Percentiles rank a stretch among this genome's conserved stretches.
These are phyloP conservation scores for Penicillium sp. DNA, from an alignment of 2,329 filamentous ascomycete genomes.

Conservation along the genomic window DNA sequence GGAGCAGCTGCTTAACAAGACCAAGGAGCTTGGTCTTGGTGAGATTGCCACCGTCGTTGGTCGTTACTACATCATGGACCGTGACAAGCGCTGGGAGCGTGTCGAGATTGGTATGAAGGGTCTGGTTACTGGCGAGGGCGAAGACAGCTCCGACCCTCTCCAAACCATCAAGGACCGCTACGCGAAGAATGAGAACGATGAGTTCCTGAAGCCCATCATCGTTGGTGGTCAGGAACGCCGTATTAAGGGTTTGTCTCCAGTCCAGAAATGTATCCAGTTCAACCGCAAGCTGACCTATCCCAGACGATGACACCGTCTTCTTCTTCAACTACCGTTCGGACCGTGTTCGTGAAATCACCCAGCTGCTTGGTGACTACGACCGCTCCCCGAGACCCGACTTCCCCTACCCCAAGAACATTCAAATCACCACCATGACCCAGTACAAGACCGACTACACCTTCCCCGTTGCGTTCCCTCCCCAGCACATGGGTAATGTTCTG, in stretches of 20 bases:
- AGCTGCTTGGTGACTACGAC: conserved; percentile 87
- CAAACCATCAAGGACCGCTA: conserved; percentile 84
- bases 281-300: conserved; percentile 14
- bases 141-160: conserved; percentile 76
- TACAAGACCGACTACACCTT: conserved; percentile 97
- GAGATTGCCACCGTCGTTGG: conserved; percentile 90
- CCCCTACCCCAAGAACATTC: conserved; percentile 81
- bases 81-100: conserved; percentile 98
- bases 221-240: conserved; percentile 79
- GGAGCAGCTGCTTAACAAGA: conserved; percentile 73
- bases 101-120: conserved; percentile 86
- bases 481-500: conserved; percentile 96
- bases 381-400: conserved; percentile 87
- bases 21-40: conserved; percentile 77
- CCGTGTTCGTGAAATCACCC: conserved; percentile 91
- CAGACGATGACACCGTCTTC: conserved; percentile 89
- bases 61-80: conserved; percentile 98
- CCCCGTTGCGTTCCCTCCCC: conserved; percentile 84
- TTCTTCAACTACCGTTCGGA: conserved; percentile 99
- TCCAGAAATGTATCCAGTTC: background rate
- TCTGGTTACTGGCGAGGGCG: conserved; percentile 77
- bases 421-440: conserved; percentile 92
- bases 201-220: conserved; percentile 98
- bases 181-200: conserved; percentile 80
- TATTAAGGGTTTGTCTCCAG: conserved; percentile 62